Conservation (phyloP, 2,329 filamentous ascomycete species). For the Shiraia bambusicola region DNA sequence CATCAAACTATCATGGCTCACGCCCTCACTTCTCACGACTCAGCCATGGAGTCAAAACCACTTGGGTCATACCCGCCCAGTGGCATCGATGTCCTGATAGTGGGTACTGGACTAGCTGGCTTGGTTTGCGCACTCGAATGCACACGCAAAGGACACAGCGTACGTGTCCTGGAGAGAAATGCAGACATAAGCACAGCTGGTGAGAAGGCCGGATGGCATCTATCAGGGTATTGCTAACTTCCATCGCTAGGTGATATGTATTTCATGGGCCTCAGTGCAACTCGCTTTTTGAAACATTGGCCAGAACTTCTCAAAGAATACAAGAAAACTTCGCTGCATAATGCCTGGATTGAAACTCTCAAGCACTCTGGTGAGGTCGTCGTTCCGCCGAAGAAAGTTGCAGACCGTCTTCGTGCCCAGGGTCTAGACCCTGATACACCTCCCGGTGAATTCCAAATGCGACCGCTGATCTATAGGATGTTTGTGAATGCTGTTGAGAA, state of each 20-base stretch:
- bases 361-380: slow-evolving; percentile 56
- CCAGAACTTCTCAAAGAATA: slow-evolving; percentile 56
- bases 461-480: slow-evolving; percentile 58
- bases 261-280: slow-evolving; percentile 60
- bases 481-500: slow-evolving; percentile 53
- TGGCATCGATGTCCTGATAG: slow-evolving; percentile 45
- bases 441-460: slow-evolving; percentile 59
- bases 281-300: slow-evolving; percentile 58
- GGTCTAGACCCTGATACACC: slow-evolving; percentile 52
- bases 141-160: slow-evolving; percentile 45
- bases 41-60: slow-evolving; percentile 50
- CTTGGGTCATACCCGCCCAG: slow-evolving; percentile 54
- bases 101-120: slow-evolving; percentile 44
- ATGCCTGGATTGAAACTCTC: slow-evolving; percentile 59
- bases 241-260: slow-evolving; percentile 57
- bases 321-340: slow-evolving; percentile 54
- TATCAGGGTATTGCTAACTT: slow-evolving; percentile 7
- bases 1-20: slow-evolving; percentile 34
- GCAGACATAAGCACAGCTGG: slow-evolving; percentile 55
- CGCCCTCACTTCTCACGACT: slow-evolving; percentile 51
- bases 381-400: slow-evolving; percentile 52
- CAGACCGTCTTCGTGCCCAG: slow-evolving; percentile 52
- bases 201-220: slow-evolving; percentile 25
- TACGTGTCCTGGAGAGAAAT: slow-evolving; percentile 48
- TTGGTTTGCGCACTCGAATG: slow-evolving; percentile 44